Evolutionary conservation across 2,329 filamentous ascomycete genomes (phyloP).

Genomic region (Paecilomyces sp.): DNA sequence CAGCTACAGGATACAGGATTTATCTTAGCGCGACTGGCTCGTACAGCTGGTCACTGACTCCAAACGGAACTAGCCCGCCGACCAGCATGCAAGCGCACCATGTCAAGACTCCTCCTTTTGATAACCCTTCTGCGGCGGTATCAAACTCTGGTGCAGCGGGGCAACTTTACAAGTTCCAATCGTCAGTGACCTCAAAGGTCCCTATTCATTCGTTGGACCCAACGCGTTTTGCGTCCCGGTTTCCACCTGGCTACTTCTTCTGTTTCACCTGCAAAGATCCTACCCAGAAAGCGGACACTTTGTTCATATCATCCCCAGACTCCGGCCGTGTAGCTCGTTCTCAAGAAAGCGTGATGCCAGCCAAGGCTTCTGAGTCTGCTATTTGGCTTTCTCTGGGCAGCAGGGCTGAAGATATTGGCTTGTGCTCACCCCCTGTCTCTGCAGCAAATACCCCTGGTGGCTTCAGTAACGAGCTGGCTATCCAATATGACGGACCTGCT

Average conservation of each 20-base stretch:
- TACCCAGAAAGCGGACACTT: conserved; percentile 52
- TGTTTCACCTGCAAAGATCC: conserved; percentile 66
- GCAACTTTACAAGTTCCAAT: conserved; percentile 18
- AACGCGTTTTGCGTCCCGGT: conserved; percentile 43
- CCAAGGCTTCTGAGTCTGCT: conserved; percentile 68
- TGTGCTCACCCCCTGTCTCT: conserved; percentile 66
- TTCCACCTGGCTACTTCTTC: conserved; percentile 85
- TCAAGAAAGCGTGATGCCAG: conserved; percentile 45
- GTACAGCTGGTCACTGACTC: conserved; percentile 46
- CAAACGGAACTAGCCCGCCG: conserved; percentile 60
- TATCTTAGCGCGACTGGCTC: conserved; percentile 87
- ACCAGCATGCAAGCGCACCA: conserved; percentile 98
- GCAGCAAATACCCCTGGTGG: conserved; percentile 62
- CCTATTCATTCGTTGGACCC: conserved; percentile 38
- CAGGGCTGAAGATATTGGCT: conserved; percentile 68
- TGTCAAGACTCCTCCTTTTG: conserved; percentile 78
- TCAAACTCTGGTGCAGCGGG: conserved; percentile 14
- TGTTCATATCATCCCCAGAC: conserved; percentile 85
- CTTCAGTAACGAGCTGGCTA: conserved; percentile 90
- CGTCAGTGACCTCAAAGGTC: conserved; percentile 42
- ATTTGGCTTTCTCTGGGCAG: conserved; percentile 72
- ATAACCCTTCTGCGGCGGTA: conserved; percentile 20
- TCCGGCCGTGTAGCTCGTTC: conserved; percentile 68
- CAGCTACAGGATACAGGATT: conserved; percentile 80
- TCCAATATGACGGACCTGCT: conserved; percentile 82